A percentile compares a stretch with the other conserved stretches of the same genome.
These are phyloP conservation scores for Pythium aquatile DNA, from an alignment of 352 stramenopile species.

Conservation along the genomic window DNA sequence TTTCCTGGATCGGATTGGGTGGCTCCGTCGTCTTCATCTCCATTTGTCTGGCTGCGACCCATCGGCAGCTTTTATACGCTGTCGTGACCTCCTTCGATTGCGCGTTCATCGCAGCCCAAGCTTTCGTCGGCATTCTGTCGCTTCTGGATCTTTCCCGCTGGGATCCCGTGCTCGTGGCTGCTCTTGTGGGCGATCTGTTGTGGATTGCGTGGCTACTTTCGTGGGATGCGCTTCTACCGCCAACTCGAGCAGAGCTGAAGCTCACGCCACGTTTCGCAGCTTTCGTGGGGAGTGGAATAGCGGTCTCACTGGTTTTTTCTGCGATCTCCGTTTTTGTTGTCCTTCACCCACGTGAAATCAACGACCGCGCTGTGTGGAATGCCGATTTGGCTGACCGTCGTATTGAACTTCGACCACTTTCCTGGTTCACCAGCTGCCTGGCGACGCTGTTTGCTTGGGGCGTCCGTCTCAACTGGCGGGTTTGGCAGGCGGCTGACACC, in stretches of 20 bases:
- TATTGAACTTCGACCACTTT: not conserved
- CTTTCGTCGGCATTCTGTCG: not conserved
- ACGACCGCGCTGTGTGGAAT: not conserved
- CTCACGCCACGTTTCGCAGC: not conserved
- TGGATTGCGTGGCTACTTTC: constrained; percentile 4
- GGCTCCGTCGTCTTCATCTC: not conserved
- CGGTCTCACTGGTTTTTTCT: not conserved
- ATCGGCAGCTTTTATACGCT: not conserved
- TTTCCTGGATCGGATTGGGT: not conserved
- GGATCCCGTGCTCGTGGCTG: not conserved
- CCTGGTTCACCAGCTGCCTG: not conserved
- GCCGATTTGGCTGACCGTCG: not conserved
- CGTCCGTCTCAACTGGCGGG: not conserved
- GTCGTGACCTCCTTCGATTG: constrained; percentile 5
- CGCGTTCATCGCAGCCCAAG: not conserved
- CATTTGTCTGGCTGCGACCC: not conserved
- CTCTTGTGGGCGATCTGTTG: not conserved
- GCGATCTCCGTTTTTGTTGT: not conserved
- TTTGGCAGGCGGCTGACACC: not conserved
- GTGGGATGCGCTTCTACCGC: constrained; percentile 8
- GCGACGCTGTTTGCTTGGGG: not conserved
- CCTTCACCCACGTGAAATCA: not conserved
- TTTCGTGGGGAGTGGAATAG: not conserved
- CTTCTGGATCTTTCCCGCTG: constrained; percentile 2
- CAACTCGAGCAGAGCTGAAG: not conserved